Base-by-base conservation (phyloP, 139 green algal species). In the Diplosphaera chodatii region DNA sequence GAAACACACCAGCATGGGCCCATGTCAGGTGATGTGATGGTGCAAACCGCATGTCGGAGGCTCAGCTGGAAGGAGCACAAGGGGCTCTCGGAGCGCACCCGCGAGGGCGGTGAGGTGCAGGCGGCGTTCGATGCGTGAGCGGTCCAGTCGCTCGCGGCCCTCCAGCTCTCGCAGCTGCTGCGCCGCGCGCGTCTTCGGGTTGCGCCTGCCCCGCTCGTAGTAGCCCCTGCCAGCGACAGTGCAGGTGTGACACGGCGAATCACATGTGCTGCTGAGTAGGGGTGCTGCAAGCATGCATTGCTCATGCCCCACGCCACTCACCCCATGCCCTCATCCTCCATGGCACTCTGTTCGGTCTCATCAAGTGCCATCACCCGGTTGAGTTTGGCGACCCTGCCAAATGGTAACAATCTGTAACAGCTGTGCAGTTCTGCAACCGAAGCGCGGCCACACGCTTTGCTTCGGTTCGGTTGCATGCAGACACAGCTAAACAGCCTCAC, bases 101-200 rank as follows among this genome's bases (percentile, higher is more conserved):
- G 37, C 37, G 37, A 48, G 37, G 3, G 48, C 30, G 4, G 69
- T 74, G 30, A 74, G 55, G 55, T 68, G 64, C 16, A 74, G 31
- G 8, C 69, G 37, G 30, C 69, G 69, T 23, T 74, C 56, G 0
- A 74, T 28, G 28, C 69, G n/a, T 8, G 32, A 59, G 10, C 32
- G 41, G 32, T 74, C 69, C 4, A 74, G 55, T 31, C 69, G 30
- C 33, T 74, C 69, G 21, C 63, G 63, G 31, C 69, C 69, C 33
- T 74, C 69, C 69, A 74, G 69, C 69, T 74, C 69, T 3, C 69
- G 28, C 32, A 68, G 32, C 69, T 74, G 69, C 69, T 74, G 69
- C 69, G 55, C 31, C 10, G 55, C 69, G 16, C 55, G 55, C 32
- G 55, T 56, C 23, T 67, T 67, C 18, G 69, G 69, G 56, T 74